Evolutionary conservation across 805 yeast genomes (phyloP).

Genomic region (Blastobotrys attinorum): DNA sequence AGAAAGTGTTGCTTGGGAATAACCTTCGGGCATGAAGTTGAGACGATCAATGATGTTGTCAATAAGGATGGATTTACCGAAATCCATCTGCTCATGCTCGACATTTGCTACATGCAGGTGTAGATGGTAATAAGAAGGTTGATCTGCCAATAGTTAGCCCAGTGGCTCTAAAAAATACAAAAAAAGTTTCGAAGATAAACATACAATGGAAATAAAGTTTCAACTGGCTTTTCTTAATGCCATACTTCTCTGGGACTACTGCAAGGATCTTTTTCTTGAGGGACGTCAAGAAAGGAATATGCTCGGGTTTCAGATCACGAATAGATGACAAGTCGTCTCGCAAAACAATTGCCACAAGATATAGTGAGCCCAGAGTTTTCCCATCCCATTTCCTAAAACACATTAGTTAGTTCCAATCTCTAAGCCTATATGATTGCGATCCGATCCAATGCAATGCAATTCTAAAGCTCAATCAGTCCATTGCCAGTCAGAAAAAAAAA

Average conservation of each 20-base stretch:
- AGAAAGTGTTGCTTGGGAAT: constrained; percentile 46
- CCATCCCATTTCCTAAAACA: constrained; percentile 71
- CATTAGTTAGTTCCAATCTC: constrained; percentile 1
- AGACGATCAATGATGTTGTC: constrained; percentile 77
- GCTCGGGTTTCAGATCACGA: constrained; percentile 60
- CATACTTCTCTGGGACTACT: constrained; percentile 43
- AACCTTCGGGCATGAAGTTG: constrained; percentile 49
- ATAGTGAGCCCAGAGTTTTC: constrained; percentile 55
- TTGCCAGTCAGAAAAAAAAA: too few species aligned
- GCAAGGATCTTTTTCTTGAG: constrained; percentile 39
- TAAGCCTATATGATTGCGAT: too few species aligned
- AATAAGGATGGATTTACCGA: constrained; percentile 74
- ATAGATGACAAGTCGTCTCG: constrained; percentile 62
- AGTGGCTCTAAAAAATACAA: too few species aligned
- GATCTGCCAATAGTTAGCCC: too few species aligned
- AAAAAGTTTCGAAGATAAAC: too few species aligned
- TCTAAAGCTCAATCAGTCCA: too few species aligned
- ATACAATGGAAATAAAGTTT: constrained; percentile 76
- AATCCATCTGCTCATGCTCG: constrained; percentile 58
- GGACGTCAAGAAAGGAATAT: constrained; percentile 48
- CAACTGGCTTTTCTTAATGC: constrained; percentile 47
- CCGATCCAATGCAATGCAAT: too few species aligned
- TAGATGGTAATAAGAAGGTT: constrained; percentile 93
- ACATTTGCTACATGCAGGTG: constrained; percentile 85
- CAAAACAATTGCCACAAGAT: constrained; percentile 68